A percentile compares a stretch with the other conserved stretches of the same genome.
phyloP scores from a whole-genome alignment of 331 rosid genomes.

The Quercus phellos region DNA sequence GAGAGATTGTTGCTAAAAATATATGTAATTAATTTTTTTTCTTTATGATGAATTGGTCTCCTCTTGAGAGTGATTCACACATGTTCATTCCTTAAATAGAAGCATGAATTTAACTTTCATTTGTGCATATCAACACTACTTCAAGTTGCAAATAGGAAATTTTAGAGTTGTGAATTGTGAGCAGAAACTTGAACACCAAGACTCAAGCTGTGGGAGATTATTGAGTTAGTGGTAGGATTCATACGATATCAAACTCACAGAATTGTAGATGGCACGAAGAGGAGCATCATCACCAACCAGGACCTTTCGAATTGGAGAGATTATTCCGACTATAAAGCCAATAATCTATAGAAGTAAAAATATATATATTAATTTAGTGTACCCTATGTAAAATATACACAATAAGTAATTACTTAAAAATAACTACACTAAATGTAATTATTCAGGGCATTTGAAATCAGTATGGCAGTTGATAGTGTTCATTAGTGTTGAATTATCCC shows the following conservation, averaged over 20 bases:
- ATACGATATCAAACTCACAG: conserved; percentile 23
- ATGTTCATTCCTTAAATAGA: background rate
- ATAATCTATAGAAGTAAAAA: conserved; percentile 17
- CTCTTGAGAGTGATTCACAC: background rate
- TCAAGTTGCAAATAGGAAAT: background rate
- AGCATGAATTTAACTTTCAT: background rate
- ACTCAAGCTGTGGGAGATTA: background rate
- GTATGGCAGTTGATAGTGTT: background rate
- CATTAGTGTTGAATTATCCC: background rate
- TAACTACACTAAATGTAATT: background rate
- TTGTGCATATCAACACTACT: background rate
- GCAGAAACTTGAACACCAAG: background rate
- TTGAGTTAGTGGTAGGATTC: background rate
- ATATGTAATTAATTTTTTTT: background rate
- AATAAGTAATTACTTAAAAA: background rate
- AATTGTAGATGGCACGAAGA: conserved; percentile 21
- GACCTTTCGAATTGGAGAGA: conserved; percentile 14
- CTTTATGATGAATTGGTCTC: background rate
- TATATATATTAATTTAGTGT: background rate
- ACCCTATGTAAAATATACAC: background rate
- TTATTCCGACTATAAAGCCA: conserved; percentile 33
- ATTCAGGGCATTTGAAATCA: background rate
- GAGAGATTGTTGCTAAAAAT: background rate
- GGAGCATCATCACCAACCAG: conserved; percentile 33
- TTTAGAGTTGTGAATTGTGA: background rate